Conservation (phyloP, 2,329 filamentous ascomycete genomes). For the Colletotrichum tropicicola region DNA sequence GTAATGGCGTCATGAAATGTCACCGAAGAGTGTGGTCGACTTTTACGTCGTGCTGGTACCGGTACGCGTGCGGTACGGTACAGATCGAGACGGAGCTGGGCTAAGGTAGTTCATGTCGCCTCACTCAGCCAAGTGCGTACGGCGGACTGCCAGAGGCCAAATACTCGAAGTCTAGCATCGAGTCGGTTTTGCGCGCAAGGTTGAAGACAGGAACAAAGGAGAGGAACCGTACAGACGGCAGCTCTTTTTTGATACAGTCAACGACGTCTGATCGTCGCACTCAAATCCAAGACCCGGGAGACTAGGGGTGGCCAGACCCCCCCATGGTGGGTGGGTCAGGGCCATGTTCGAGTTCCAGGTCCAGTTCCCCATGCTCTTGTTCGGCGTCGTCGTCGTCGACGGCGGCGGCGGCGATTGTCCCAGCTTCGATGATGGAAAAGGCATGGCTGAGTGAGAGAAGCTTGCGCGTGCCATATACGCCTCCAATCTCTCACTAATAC, state of each 20-base stretch:
- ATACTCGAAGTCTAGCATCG: not conserved
- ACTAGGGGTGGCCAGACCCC: not conserved
- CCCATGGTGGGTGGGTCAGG: slow-evolving; percentile 11
- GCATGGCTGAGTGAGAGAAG: not conserved
- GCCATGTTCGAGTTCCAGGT: slow-evolving; percentile 1
- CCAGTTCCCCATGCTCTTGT: not conserved
- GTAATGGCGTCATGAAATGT: slow-evolving; percentile 12
- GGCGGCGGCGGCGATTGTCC: not conserved
- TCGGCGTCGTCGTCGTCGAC: too few relatives aligned
- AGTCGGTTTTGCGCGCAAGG: not conserved
- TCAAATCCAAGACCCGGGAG: slow-evolving; percentile 11
- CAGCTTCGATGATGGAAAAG: not conserved
- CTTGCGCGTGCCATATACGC: not conserved
- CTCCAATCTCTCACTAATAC: not conserved
- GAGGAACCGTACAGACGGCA: not conserved
- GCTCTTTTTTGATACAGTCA: slow-evolving; percentile 15
- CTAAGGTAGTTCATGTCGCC: not conserved
- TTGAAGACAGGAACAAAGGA: slow-evolving; percentile 6
- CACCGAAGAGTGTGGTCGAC: not conserved
- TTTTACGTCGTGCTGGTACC: too few relatives aligned
- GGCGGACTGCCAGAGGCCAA: not conserved
- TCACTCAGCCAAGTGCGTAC: not conserved
- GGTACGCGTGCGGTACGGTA: too few relatives aligned
- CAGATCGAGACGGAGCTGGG: slow-evolving; percentile 9
- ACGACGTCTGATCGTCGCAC: slow-evolving; percentile 25